Conservation (phyloP, 2,329 filamentous ascomycete genomes). For the Cyphellophora europaea region DNA sequence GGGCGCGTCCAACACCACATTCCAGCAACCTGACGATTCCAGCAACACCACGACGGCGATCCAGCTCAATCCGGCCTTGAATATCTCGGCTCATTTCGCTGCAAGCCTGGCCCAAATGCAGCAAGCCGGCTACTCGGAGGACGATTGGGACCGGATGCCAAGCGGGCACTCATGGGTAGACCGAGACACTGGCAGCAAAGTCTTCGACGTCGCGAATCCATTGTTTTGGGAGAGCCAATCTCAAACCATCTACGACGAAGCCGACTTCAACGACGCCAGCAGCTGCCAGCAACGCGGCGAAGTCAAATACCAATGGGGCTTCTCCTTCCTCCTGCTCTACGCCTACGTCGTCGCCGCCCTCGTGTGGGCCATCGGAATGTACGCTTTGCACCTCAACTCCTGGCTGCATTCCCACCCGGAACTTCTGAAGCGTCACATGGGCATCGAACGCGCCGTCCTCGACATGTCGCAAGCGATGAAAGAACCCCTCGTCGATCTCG, state of each 20-base stretch:
- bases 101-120: no score
- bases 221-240: no score
- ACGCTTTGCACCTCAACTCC: conserved; percentile 26
- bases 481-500: conserved; percentile 7
- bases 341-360: conserved; percentile 24
- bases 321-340: conserved; percentile 25
- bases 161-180: no score
- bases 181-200: no score
- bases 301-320: conserved; percentile 28
- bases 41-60: neutral
- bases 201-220: no score
- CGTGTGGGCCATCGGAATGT: conserved; percentile 25
- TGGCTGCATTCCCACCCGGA: conserved; percentile 21
- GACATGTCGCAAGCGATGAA: conserved; percentile 12
- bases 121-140: no score
- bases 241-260: no score
- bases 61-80: neutral
- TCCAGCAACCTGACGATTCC: neutral
- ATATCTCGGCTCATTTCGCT: neutral
- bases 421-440: conserved; percentile 22
- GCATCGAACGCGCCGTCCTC: conserved; percentile 20
- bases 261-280: no score
- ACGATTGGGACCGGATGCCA: no score
- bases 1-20: no score
- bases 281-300: conserved; percentile 10